These are phyloP conservation scores for Musa beccarii DNA, from an alignment of 176 grass and related monocot genomes.

Conservation along the genomic window DNA sequence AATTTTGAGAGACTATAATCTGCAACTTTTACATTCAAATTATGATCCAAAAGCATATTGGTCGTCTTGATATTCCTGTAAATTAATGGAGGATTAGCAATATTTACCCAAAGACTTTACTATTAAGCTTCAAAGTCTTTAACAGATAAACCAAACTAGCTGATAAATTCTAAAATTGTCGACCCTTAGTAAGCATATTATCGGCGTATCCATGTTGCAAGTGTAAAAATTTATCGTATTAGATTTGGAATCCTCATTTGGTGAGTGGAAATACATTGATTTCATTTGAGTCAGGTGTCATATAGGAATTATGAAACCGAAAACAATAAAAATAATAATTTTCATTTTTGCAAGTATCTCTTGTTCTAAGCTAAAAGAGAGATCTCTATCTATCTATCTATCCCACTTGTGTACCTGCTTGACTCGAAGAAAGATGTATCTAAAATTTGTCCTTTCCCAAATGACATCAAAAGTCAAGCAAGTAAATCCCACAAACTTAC, in stretches of 20 bases:
- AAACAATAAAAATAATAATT: too few relatives aligned
- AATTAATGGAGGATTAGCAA: constrained; percentile 64
- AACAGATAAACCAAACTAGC: too few relatives aligned
- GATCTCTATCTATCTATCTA: constrained; percentile 45
- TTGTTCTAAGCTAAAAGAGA: constrained; percentile 90
- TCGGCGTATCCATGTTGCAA: too few relatives aligned
- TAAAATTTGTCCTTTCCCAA: background rate
- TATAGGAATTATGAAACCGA: too few relatives aligned
- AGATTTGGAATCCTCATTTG: too few relatives aligned
- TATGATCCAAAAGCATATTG: constrained; percentile 82
- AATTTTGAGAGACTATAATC: constrained; percentile 66
- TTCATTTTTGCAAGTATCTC: constrained; percentile 29
- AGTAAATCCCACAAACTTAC: constrained; percentile 10
- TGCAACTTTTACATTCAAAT: constrained; percentile 64
- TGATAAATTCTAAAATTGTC: too few relatives aligned
- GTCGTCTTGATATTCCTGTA: constrained; percentile 82
- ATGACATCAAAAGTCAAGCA: constrained; percentile 6
- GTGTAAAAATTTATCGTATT: too few relatives aligned
- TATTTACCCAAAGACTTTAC: constrained; percentile 17
- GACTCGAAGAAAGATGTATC: background rate
- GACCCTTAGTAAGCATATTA: too few relatives aligned
- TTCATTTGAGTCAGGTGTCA: too few relatives aligned
- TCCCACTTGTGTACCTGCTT: constrained; percentile 71
- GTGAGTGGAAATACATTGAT: too few relatives aligned
- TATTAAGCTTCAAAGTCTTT: too few relatives aligned